Base-by-base conservation (phyloP, 441 rosid genomes). In the Syzygium syzygioides region DNA sequence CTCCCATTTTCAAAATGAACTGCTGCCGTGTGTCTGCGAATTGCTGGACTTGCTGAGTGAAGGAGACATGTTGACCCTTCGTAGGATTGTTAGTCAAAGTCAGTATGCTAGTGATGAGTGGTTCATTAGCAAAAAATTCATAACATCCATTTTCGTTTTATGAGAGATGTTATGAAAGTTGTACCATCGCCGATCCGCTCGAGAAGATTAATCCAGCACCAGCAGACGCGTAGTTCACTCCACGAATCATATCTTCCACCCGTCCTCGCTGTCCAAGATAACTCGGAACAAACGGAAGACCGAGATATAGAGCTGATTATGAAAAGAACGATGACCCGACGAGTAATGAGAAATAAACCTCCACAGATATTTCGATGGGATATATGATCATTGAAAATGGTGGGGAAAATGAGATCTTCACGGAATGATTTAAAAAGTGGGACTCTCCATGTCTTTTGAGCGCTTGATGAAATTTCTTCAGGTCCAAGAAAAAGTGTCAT, bases 171-270 rank as follows among this genome's bases (percentile, higher is more conserved):
- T 4, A 34, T 85, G 48, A 9, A 17, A 87, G 34, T 11, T 83
- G 54, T 93, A 97, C 99, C 95, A 98, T 85, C 88, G 96, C 98
- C 17, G 98, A 96, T 60, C 99, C 99, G 76, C 98, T 98, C 7
- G 96, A 93, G 92, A 95, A 97, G 86, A 98, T 96, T 89, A 98
- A 94, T 71, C 99, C 99, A 60, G 99, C 98, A 87, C 94, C 98
- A n/a, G 99, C 99, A 68, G 99, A 97, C 83, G 99, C 99, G 87
- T 94, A 96, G 90, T 96, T 98, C 57, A 97, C 98, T 87, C 99
- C 99, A 66, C 90, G 97, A 89, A 95, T 91, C 98, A 97, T 95
- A 57, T 92, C 94, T 86, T 93, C 93, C 41, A 93, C 89, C 86
- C 89, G 87, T 87, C 98, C 98, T 71, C 52, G 88, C 84, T 95